These are phyloP conservation scores for Solanum piurae DNA, from an alignment of 257 asterid genomes.

Conservation along the genomic window DNA sequence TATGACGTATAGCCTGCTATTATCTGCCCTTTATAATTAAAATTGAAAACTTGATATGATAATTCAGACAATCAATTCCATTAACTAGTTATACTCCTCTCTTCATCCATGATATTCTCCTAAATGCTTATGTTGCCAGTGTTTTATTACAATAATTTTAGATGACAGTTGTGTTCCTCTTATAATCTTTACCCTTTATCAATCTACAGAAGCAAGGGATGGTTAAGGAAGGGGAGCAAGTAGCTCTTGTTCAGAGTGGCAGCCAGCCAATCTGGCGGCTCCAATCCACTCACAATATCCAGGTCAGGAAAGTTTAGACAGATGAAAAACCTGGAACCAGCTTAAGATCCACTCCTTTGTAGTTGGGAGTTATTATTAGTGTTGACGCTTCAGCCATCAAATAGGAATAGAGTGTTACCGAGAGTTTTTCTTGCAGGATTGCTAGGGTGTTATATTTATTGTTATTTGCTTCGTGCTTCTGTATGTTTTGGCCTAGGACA, in stretches of 20 bases:
- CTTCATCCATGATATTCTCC: not conserved
- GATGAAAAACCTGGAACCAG: not conserved
- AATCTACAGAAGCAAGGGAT: conserved; percentile 60
- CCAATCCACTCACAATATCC: conserved; percentile 89
- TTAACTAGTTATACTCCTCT: not conserved
- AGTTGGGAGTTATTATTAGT: not conserved
- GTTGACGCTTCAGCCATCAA: not conserved
- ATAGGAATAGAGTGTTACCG: not conserved
- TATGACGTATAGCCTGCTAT: not conserved
- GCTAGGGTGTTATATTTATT: not conserved
- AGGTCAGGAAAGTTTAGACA: conserved; percentile 66
- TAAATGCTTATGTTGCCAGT: not conserved
- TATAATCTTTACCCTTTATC: not conserved
- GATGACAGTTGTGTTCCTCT: not conserved
- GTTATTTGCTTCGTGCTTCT: not conserved
- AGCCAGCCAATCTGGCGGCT: conserved; percentile 67
- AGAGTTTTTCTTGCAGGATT: not conserved
- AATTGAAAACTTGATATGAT: not conserved
- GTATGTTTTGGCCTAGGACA: not conserved
- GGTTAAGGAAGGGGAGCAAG: conserved; percentile 89
- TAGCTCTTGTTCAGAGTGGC: conserved; percentile 96
- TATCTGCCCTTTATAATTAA: not conserved
- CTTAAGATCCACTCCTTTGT: not conserved
- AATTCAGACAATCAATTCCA: not conserved
- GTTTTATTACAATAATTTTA: not conserved